Conservation (phyloP, 1,284 basidiomycete genomes). For the Mrakiaceae sp. region DNA sequence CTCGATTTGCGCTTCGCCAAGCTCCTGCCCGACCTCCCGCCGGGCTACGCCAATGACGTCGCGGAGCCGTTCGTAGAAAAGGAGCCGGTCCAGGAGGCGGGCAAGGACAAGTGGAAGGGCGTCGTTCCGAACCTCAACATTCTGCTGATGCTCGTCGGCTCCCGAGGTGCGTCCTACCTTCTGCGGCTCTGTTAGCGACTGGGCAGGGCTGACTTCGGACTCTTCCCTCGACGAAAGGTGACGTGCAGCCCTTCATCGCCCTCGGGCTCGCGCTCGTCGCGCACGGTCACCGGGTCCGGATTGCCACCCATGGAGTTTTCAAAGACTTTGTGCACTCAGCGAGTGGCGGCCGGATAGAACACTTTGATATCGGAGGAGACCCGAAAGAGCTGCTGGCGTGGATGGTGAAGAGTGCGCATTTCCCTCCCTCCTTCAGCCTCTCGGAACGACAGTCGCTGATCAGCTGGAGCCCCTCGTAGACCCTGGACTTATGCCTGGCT, state of each 20-base stretch:
- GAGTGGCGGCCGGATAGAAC: conserved; percentile 38
- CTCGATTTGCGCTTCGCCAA: conserved; percentile 39
- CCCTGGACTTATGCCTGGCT: conserved; percentile 45
- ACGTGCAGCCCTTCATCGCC: conserved; percentile 59
- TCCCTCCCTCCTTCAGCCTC: background rate
- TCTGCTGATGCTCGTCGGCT: conserved; percentile 54
- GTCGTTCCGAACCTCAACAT: conserved; percentile 43
- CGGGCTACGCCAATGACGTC: conserved; percentile 40
- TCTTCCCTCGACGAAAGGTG: conserved; percentile 36
- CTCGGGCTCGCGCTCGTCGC: conserved; percentile 45
- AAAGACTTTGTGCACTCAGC: conserved; percentile 44
- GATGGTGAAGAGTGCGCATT: conserved; percentile 44
- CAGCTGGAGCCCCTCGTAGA: conserved; percentile 28
- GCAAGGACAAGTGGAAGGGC: background rate
- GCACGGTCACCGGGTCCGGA: conserved; percentile 50
- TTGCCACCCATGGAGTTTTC: conserved; percentile 57
- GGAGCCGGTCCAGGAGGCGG: conserved; percentile 2
- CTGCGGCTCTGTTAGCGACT: background rate
- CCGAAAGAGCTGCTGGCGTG: conserved; percentile 4
- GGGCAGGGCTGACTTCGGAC: background rate
- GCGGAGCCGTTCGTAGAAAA: conserved; percentile 44
- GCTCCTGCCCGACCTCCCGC: conserved; percentile 42
- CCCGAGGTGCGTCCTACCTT: conserved; percentile 39
- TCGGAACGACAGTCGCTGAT: background rate
- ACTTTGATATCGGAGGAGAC: conserved; percentile 38